A percentile compares a stretch with the other conserved stretches of the same genome.
Conservation (phyloP, 108 stramenopile species). For the Asterionellopsis glacialis region DNA sequence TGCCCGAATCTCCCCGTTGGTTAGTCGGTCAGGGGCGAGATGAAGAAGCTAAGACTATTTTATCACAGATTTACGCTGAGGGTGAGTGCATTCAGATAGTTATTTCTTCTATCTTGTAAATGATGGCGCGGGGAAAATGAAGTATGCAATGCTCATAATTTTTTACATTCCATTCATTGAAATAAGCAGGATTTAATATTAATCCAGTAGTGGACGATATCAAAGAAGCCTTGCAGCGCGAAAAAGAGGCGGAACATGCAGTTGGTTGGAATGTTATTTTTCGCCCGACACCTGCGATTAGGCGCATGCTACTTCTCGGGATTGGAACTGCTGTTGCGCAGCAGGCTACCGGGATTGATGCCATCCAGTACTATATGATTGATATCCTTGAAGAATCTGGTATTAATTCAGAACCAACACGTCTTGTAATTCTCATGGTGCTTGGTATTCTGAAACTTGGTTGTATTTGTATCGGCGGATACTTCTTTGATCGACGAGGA, state of each 20-base stretch:
- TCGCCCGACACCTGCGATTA: conserved; percentile 49
- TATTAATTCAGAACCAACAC: conserved; percentile 21
- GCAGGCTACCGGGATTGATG: conserved; percentile 68
- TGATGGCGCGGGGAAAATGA: background rate
- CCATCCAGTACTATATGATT: conserved; percentile 59
- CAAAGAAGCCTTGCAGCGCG: conserved; percentile 38
- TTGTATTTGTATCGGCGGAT: conserved; percentile 35
- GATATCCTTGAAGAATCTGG: conserved; percentile 45
- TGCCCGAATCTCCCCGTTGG: conserved; percentile 88
- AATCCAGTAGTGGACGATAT: conserved; percentile 44
- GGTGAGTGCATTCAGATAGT: background rate
- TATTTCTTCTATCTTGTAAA: background rate
- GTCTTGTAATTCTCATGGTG: conserved; percentile 32
- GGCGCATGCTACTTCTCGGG: conserved; percentile 66
- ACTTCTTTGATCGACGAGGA: conserved; percentile 48
- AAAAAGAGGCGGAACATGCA: conserved; percentile 46
- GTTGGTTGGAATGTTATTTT: conserved; percentile 58
- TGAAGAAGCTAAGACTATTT: conserved; percentile 44
- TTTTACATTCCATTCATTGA: background rate
- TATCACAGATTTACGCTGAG: conserved; percentile 44
- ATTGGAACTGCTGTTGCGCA: conserved; percentile 57
- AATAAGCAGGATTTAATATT: conserved; percentile 25
- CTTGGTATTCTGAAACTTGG: conserved; percentile 50
- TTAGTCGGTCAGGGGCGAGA: conserved; percentile 50
- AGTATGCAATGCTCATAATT: background rate